Evolutionary conservation across 2,329 filamentous ascomycete species (phyloP).

Genomic region (Diaporthe velutina): DNA sequence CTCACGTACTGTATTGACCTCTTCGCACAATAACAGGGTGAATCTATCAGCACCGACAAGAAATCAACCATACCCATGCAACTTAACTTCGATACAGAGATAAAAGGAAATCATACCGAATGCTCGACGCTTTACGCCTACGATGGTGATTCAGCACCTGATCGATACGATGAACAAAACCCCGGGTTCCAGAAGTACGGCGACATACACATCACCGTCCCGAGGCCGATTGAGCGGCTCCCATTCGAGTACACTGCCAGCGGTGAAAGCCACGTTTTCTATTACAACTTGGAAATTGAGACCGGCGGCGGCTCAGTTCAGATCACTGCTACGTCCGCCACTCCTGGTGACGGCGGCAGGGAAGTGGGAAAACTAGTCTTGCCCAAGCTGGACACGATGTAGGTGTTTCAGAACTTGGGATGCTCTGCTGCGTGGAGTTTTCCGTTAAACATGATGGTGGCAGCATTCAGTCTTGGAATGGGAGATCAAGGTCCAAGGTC

Average conservation of each 20-base stretch:
- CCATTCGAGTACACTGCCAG: fast-evolving
- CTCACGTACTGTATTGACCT: background rate
- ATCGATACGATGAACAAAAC: fast-evolving
- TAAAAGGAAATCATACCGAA: background rate
- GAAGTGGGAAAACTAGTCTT: background rate
- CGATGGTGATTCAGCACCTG: background rate
- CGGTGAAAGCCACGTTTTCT: background rate
- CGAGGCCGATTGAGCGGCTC: background rate
- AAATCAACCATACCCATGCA: background rate
- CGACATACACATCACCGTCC: background rate
- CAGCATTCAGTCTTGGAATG: background rate
- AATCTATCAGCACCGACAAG: background rate
- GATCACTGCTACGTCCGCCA: background rate
- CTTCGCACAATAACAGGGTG: background rate
- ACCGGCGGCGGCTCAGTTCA: background rate
- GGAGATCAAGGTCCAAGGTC: background rate
- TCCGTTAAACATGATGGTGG: background rate
- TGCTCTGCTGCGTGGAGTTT: too few relatives aligned
- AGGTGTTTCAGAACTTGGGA: fast-evolving
- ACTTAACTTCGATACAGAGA: background rate
- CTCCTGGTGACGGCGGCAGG: background rate
- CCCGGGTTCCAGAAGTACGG: background rate
- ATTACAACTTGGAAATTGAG: background rate
- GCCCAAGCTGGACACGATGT: background rate
- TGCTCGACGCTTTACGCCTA: background rate